Base-by-base conservation (phyloP, 176 grass and related monocot species). In the Bromus sterilis region DNA sequence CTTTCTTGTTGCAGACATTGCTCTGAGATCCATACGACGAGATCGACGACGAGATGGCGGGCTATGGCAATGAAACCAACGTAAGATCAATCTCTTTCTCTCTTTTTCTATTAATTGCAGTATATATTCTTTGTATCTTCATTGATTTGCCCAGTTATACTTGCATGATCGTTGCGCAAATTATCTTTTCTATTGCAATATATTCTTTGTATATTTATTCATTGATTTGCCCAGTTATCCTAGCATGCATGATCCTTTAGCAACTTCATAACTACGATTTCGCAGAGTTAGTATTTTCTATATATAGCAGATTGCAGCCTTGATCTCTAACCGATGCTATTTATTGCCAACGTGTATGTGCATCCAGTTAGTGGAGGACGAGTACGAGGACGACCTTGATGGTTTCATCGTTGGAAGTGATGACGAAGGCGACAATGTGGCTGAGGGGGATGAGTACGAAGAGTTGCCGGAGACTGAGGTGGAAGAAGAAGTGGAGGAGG, bases 371-470 rank as follows among this genome's bases (percentile, higher is more conserved):
- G 29, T 71, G 3, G 63, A 81, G 40, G 41, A 81, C 6, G 53
- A 81, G 12, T 56, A 89, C 35, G 74, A n/a, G n/a, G n/a, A 85
- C 13, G 76, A 80, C 18, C 75, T 88, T 21, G 81, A 46, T 13
- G 87, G 69, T 49, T 89, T 84, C 76, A 84, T 84, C 4, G 81
- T 84, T 0, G 44, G 69, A 36, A 87, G 39, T 13, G 81, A 87
- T 0, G 79, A 77, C 1, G 49, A n/a, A 7, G 85, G 76, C 3
- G 63, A 48, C 1, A 18, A 67, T 20, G 20, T 18, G 11, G 26
- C 7, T 9, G 4, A 20, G 49, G 56, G 14, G 3, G 83, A 80
- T 16, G 65, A 89, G n/a, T n/a, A n/a, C n/a, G 29, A 75, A 34
- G 31, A 83, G 33, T 14, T 70, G 4, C 70, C 32, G 0, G 43